Evolutionary conservation across 2,329 filamentous ascomycete species (phyloP), one percentile per base, ranked within the genome.

Genomic region (Fusarium proliferatum): DNA sequence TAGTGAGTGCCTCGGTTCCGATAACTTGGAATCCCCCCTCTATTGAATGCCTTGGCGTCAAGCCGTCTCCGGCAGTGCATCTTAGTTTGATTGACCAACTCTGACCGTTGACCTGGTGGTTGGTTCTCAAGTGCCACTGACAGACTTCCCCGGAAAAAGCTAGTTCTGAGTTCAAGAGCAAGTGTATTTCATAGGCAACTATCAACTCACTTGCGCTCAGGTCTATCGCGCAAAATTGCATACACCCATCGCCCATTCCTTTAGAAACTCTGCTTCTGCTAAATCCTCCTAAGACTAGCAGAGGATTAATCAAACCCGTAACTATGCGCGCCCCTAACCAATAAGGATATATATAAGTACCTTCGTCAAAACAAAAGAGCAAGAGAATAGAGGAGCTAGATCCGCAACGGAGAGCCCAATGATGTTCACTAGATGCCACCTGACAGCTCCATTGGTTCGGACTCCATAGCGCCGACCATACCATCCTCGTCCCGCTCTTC

Each of bases 401-500:
- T 55, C 56, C 38, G 57, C 63, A 49, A 61, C 30, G 46, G 57
- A 51, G 55, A 23, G 58, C 60, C 71, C 69, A 63, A 63, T 72
- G 23, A 41, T 23, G 38, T 62, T 63, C 19, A 53, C 73, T 59
- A 78, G 56, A 79, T 75, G 64, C 76, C 74, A 52, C 77, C 71
- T 28, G 64, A 69, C 43, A 78, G 63, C 34, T 81, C 80, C 80
- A 81, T 80, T 64, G 79, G 75, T 48, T 81, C 80, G 33, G 74
- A 68, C 45, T 77, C 73, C 55, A 79, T 73, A 34, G 71, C 62
- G 39, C 78, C 80, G 53, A 82, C 81, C 74, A 81, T 64, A 61
- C 79, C 80, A 45, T 82, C 82, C 45, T 86, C 83, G n/a, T 88
- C 86, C 64, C 82, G 83, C 76, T 90, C 88, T 77, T 91, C 89